Evolutionary conservation across 495 filamentous ascomycete species (phyloP).

Genomic region (Achaetomiella virescens): DNA sequence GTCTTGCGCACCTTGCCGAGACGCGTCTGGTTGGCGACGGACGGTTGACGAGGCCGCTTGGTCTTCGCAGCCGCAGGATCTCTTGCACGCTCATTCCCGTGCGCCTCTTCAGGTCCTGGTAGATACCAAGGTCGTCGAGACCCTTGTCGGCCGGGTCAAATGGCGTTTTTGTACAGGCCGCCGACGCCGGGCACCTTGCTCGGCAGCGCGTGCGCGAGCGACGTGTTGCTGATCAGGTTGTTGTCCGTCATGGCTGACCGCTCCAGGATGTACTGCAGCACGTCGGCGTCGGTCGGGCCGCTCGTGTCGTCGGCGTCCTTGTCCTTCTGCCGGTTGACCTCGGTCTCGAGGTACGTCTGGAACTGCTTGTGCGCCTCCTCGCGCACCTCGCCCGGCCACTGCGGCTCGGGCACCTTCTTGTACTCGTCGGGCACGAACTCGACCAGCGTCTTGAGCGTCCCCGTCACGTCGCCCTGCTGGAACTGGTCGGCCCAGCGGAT

Average conservation of each 20-base stretch:
- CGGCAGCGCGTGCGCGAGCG: slow-evolving; percentile 38
- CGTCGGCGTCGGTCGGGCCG: slow-evolving; percentile 39
- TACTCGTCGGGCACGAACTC: slow-evolving; percentile 36
- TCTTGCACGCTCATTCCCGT: slow-evolving; percentile 59
- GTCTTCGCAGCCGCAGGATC: slow-evolving; percentile 48
- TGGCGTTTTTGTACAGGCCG: slow-evolving; percentile 43
- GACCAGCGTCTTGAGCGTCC: slow-evolving; percentile 30
- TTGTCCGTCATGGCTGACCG: slow-evolving; percentile 33
- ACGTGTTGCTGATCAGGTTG: slow-evolving; percentile 31
- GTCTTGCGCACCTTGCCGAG: slow-evolving; percentile 78
- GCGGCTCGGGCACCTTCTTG: slow-evolving; percentile 20
- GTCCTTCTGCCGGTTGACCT: slow-evolving; percentile 39
- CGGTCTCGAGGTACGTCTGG: slow-evolving; percentile 25
- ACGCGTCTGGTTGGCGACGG: slow-evolving; percentile 87
- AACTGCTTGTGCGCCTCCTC: slow-evolving; percentile 29
- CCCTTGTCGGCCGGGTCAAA: slow-evolving; percentile 39
- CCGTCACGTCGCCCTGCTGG: slow-evolving; percentile 18
- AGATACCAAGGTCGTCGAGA: slow-evolving; percentile 36
- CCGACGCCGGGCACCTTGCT: slow-evolving; percentile 40
- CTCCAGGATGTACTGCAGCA: slow-evolving; percentile 40
- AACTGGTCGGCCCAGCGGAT: slow-evolving; percentile 39
- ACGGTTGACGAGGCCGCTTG: slow-evolving; percentile 64
- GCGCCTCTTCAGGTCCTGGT: slow-evolving; percentile 53
- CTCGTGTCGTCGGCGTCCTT: slow-evolving; percentile 41
- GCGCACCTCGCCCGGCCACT: slow-evolving; percentile 25